phyloP scores from a whole-genome alignment of 2,329 filamentous ascomycete species.

The Scedosporium aurantiacum region DNA sequence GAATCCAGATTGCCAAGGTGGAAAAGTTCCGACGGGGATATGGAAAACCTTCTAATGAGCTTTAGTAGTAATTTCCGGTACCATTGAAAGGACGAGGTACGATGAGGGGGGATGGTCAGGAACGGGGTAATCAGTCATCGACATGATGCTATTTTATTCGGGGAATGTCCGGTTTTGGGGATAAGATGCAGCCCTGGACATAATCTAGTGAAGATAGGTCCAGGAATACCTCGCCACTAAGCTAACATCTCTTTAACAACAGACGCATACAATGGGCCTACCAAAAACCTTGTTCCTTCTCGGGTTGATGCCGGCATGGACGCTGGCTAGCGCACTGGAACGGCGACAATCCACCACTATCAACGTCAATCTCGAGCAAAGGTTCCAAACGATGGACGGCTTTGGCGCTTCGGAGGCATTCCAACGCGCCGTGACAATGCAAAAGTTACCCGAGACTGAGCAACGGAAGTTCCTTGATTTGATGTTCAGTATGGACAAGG shows the following conservation, averaged over 20 bases:
- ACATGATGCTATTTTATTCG: not conserved
- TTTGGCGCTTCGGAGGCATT: constrained; percentile 40
- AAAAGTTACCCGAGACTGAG: constrained; percentile 19
- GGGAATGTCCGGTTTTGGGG: not conserved
- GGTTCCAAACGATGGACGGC: constrained; percentile 28
- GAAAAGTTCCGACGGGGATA: not conserved
- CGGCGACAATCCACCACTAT: not conserved
- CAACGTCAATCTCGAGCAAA: constrained; percentile 1
- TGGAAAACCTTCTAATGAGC: not conserved
- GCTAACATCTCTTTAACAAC: not conserved
- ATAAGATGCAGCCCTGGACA: not conserved
- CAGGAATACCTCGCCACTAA: not conserved
- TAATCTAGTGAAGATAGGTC: not conserved
- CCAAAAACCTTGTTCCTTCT: not conserved
- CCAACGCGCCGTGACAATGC: constrained; percentile 27
- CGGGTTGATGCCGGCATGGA: not conserved
- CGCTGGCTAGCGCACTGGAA: not conserved
- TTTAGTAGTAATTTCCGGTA: not conserved
- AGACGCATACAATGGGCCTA: not conserved
- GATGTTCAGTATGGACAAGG: constrained; percentile 30
- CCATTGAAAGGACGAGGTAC: not conserved
- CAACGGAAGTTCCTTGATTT: constrained; percentile 28
- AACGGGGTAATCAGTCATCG: not conserved
- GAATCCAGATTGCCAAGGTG: constrained; percentile 1
- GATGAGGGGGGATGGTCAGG: not conserved